Percentiles rank a stretch among this genome's conserved stretches.
These are phyloP conservation scores for Pichia cactophila DNA, from an alignment of 1,139 yeast species.

Conservation along the genomic window DNA sequence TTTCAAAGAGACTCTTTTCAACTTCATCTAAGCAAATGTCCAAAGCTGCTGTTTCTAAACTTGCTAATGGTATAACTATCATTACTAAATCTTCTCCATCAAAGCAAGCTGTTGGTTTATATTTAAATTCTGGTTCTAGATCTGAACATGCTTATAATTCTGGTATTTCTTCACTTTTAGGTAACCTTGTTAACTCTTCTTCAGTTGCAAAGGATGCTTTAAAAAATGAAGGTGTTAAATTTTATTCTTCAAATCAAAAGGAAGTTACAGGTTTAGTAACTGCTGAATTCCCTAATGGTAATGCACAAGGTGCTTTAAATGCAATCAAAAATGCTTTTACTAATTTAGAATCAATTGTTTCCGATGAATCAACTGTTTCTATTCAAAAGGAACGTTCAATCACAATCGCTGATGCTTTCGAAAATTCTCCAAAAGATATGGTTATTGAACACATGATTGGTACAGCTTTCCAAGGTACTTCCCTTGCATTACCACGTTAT, in stretches of 20 bases:
- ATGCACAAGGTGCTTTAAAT: slow-evolving; percentile 23
- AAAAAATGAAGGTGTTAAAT: slow-evolving; percentile 30
- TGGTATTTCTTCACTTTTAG: slow-evolving; percentile 64
- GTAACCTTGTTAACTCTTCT: slow-evolving; percentile 40
- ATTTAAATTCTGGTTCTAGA: slow-evolving; percentile 69
- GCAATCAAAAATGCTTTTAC: slow-evolving; percentile 19
- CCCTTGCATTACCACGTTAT: slow-evolving; percentile 63
- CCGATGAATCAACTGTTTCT: slow-evolving; percentile 20
- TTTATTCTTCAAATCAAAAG: slow-evolving; percentile 28
- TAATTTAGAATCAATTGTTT: slow-evolving; percentile 17
- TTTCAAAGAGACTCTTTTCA: slow-evolving; percentile 49
- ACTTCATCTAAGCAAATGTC: slow-evolving; percentile 41
- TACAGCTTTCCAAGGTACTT: slow-evolving; percentile 79
- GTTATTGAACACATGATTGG: slow-evolving; percentile 69
- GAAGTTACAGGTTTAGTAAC: slow-evolving; percentile 28
- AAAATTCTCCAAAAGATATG: slow-evolving; percentile 39
- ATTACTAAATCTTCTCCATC: slow-evolving; percentile 59
- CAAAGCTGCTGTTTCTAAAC: slow-evolving; percentile 60
- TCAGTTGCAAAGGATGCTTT: slow-evolving; percentile 30
- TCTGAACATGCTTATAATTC: slow-evolving; percentile 72
- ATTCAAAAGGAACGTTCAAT: slow-evolving; percentile 27
- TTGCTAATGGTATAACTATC: slow-evolving; percentile 64
- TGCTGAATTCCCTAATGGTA: slow-evolving; percentile 26
- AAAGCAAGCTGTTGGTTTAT: slow-evolving; percentile 60
- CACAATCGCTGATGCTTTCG: slow-evolving; percentile 38